Evolutionary conservation across 106 monocot genomes (phyloP).

Genomic region (Amphibolis antarctica): DNA sequence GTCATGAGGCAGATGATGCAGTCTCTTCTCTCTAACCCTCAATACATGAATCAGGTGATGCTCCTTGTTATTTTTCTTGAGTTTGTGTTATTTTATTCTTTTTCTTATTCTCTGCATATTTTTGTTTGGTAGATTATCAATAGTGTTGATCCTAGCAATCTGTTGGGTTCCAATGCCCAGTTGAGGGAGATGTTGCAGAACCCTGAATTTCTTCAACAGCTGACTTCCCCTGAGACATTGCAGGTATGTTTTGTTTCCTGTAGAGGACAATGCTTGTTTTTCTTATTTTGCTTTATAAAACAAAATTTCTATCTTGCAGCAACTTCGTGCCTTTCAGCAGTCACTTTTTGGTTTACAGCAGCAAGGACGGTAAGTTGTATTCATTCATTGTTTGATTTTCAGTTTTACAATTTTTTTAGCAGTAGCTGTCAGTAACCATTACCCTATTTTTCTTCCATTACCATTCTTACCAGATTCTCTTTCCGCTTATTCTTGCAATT

Average conservation of each 20-base stretch:
- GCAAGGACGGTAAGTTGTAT: slow-evolving; percentile 3
- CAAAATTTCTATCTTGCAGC: slow-evolving; percentile 1
- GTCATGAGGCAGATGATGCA: slow-evolving; percentile 74
- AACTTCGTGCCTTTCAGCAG: slow-evolving; percentile 4
- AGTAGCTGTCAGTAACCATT: neutral
- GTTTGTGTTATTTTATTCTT: neutral
- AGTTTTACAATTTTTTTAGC: neutral
- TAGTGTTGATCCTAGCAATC: slow-evolving; percentile 39
- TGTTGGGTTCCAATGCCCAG: slow-evolving; percentile 56
- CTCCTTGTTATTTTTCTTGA: neutral
- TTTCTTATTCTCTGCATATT: neutral
- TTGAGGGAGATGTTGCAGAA: slow-evolving; percentile 79
- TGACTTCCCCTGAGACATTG: slow-evolving; percentile 68
- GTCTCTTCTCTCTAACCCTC: slow-evolving; percentile 66
- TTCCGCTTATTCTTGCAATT: neutral
- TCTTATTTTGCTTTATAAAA: neutral
- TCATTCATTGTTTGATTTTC: neutral
- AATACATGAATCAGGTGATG: slow-evolving; percentile 79
- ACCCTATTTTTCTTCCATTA: neutral
- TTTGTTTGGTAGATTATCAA: neutral
- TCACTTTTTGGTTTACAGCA: slow-evolving; percentile 8
- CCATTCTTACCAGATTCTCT: neutral
- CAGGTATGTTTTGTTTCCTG: slow-evolving; percentile 28
- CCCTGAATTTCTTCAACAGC: slow-evolving; percentile 68
- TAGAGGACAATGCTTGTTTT: neutral